Conservation (phyloP, 73 alveolate species). For the Paramecium biaurelia region DNA sequence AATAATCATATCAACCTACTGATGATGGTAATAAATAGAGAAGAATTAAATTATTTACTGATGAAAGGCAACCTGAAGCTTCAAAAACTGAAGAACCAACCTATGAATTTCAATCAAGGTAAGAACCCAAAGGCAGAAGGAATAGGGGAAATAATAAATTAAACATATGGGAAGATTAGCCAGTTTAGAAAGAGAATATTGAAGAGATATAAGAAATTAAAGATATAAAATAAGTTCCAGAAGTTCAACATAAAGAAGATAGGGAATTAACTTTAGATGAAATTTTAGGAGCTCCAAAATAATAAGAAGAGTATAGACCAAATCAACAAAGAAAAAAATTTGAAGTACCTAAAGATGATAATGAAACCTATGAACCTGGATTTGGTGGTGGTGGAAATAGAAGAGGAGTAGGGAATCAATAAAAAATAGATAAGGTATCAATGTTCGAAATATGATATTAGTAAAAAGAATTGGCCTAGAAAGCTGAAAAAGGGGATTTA, state of each 20-base stretch:
- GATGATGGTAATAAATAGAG: not conserved
- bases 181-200: not conserved
- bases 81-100: not conserved
- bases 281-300: not conserved
- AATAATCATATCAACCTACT: not conserved
- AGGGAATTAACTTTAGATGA: slow-evolving; percentile 16
- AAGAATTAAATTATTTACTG: not conserved
- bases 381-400: not conserved
- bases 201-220: not conserved
- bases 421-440: not conserved
- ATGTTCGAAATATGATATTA: not conserved
- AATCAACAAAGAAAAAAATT: not conserved
- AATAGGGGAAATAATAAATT: slow-evolving; percentile 35
- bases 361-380: not conserved
- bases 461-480: slow-evolving; percentile 26
- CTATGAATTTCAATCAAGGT: not conserved
- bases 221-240: not conserved
- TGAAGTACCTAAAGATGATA: not conserved
- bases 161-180: slow-evolving; percentile 14
- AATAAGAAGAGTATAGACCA: not conserved
- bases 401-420: slow-evolving; percentile 22
- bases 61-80: slow-evolving; percentile 13
- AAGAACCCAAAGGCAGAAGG: not conserved
- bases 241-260: not conserved
- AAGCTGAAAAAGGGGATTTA: slow-evolving; percentile 23